Evolutionary conservation across 441 rosid species (phyloP).

Genomic region (Brassica hybrid): DNA sequence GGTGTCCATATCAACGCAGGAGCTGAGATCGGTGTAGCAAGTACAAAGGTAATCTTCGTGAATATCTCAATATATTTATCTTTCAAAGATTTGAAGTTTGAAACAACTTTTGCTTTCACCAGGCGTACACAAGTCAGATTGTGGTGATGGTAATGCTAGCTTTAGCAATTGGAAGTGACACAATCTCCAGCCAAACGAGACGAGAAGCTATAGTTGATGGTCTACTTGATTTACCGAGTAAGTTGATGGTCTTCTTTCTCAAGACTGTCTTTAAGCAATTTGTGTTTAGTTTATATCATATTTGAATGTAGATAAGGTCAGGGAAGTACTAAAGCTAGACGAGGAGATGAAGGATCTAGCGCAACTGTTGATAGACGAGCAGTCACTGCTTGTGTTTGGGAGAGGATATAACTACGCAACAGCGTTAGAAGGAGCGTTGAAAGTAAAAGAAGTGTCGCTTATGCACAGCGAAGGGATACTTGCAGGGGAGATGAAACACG

Average conservation of each 20-base stretch:
- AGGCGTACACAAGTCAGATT: slow-evolving; percentile 99
- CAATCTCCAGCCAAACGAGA: slow-evolving; percentile 32
- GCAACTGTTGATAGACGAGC: slow-evolving; percentile 71
- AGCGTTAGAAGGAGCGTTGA: slow-evolving; percentile 91
- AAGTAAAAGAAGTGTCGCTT: slow-evolving; percentile 94
- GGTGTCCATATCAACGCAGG: slow-evolving; percentile 98
- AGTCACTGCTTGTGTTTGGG: slow-evolving; percentile 93
- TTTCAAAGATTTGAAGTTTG: too few species aligned
- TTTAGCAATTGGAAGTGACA: slow-evolving; percentile 83
- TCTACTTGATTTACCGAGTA: slow-evolving; percentile 79
- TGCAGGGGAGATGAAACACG: slow-evolving; percentile 98
- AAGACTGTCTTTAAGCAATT: background rate
- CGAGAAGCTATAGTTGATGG: slow-evolving; percentile 72
- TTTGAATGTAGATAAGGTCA: slow-evolving; percentile 67
- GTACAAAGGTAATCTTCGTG: slow-evolving; percentile 69
- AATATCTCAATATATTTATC: background rate
- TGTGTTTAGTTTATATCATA: slow-evolving; percentile 57
- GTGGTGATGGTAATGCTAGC: slow-evolving; percentile 98
- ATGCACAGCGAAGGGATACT: slow-evolving; percentile 98
- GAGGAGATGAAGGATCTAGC: slow-evolving; percentile 90
- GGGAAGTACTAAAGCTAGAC: slow-evolving; percentile 90
- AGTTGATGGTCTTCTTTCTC: slow-evolving; percentile 25
- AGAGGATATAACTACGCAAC: slow-evolving; percentile 96
- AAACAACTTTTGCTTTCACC: too few species aligned
- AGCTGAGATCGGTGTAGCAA: slow-evolving; percentile 94